Evolutionary conservation across 2,329 filamentous ascomycete genomes (phyloP).

Genomic region (Fusarium algeriense): DNA sequence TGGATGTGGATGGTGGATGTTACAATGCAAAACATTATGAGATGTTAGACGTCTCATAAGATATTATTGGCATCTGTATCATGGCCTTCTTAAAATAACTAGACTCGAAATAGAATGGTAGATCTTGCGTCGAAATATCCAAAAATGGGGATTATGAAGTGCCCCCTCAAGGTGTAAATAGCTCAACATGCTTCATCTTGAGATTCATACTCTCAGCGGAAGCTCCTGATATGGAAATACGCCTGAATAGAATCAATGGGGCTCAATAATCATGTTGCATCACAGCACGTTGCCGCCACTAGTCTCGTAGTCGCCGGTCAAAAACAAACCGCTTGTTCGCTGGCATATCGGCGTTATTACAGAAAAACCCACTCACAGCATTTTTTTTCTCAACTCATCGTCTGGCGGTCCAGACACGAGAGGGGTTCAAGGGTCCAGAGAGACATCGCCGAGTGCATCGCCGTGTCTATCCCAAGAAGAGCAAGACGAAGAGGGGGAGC

Average conservation of each 20-base stretch:
- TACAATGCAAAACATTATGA: conserved; percentile 4
- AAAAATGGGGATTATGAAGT: background rate
- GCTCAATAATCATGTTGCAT: conserved; percentile 26
- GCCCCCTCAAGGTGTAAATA: conserved; percentile 17
- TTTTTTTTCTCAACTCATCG: conserved; percentile 22
- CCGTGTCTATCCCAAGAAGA: conserved; percentile 43
- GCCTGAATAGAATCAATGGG: conserved; percentile 7
- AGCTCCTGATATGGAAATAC: conserved; percentile 29
- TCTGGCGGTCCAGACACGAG: conserved; percentile 26
- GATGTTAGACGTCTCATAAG: conserved; percentile 7
- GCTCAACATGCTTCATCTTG: conserved; percentile 17
- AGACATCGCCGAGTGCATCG: conserved; percentile 35
- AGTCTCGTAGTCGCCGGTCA: conserved; percentile 37
- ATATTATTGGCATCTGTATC: conserved; percentile 23
- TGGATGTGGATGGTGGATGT: conserved; percentile 1
- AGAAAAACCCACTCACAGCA: conserved; percentile 30
- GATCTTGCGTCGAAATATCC: conserved; percentile 2
- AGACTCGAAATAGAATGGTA: conserved; percentile 30
- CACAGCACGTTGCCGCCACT: conserved; percentile 37
- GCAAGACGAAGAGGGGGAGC: conserved; percentile 18
- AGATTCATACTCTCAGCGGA: conserved; percentile 20
- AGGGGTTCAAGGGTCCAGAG: conserved; percentile 39
- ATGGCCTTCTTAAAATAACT: conserved; percentile 16
- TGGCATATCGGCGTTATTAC: conserved; percentile 41
- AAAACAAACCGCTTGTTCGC: conserved; percentile 30